Conservation (phyloP, 805 yeast genomes). For the Naumovozyma castellii region DNA sequence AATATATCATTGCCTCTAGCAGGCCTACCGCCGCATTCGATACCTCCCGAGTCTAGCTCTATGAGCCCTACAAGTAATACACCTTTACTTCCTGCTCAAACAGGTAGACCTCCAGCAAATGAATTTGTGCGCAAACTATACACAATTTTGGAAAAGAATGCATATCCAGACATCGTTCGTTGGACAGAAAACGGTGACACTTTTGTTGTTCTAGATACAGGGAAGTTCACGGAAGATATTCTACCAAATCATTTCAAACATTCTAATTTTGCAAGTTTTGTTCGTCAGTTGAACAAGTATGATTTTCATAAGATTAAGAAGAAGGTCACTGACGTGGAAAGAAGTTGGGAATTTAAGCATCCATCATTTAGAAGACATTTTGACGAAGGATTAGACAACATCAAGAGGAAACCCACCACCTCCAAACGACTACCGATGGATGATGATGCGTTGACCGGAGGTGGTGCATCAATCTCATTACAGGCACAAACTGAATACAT, state of each 20-base stretch:
- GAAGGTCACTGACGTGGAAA: slow-evolving; percentile 49
- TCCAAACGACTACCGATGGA: slow-evolving; percentile 35
- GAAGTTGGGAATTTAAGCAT: slow-evolving; percentile 89
- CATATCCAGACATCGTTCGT: slow-evolving; percentile 63
- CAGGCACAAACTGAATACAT: slow-evolving; percentile 14
- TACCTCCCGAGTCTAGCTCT: neutral
- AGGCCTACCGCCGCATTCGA: neutral
- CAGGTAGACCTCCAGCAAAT: slow-evolving; percentile 13
- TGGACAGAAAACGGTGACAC: slow-evolving; percentile 85
- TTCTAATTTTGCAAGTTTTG: slow-evolving; percentile 88
- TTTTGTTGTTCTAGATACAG: slow-evolving; percentile 82
- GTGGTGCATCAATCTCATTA: slow-evolving; percentile 15
- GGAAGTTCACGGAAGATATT: slow-evolving; percentile 79
- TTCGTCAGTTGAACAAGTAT: slow-evolving; percentile 89
- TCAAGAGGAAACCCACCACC: slow-evolving; percentile 70
- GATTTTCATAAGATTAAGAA: slow-evolving; percentile 93
- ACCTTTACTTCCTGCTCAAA: neutral
- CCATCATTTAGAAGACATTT: slow-evolving; percentile 76
- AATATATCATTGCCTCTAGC: neutral
- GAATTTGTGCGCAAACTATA: slow-evolving; percentile 73
- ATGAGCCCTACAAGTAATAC: neutral
- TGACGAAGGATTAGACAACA: slow-evolving; percentile 71
- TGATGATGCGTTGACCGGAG: slow-evolving; percentile 12
- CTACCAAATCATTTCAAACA: slow-evolving; percentile 92
- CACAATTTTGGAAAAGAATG: slow-evolving; percentile 76